A percentile compares a stretch with the other conserved stretches of the same genome.
Evolutionary conservation across 2,329 filamentous ascomycete species (phyloP).

Genomic region (Diaporthe aspalathi): DNA sequence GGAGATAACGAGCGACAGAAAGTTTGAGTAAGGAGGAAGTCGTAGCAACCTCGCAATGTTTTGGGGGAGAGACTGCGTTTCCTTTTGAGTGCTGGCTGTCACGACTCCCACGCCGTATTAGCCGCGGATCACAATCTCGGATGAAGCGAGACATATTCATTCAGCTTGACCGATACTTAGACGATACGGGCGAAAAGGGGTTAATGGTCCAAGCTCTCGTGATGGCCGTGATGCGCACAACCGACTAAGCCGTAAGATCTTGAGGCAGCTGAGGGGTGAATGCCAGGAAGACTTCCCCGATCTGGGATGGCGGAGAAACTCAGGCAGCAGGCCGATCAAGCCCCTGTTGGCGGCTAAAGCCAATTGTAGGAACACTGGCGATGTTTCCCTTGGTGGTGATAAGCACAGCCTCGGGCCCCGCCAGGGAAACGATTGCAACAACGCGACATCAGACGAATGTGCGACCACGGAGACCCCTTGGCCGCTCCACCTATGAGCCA

Average conservation of each 20-base stretch:
- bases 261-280: neutral
- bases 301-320: neutral
- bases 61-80: neutral
- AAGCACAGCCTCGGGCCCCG: slow-evolving; percentile 14
- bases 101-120: neutral
- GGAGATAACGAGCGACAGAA: neutral
- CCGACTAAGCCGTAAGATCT: neutral
- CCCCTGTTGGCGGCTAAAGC: neutral
- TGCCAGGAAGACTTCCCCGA: slow-evolving; percentile 20
- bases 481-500: slow-evolving; percentile 19
- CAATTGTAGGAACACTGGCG: slow-evolving; percentile 20
- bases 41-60: neutral
- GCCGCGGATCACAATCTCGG: slow-evolving; percentile 18
- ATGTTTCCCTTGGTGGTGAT: slow-evolving; percentile 9
- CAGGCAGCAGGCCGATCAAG: slow-evolving; percentile 2
- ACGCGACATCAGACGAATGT: slow-evolving; percentile 1
- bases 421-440: slow-evolving; percentile 16
- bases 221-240: slow-evolving; percentile 2
- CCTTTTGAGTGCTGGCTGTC: slow-evolving; percentile 17
- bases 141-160: slow-evolving; percentile 21
- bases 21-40: neutral
- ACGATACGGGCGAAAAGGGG: neutral
- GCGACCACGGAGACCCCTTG: slow-evolving; percentile 26
- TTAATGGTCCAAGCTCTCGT: slow-evolving; percentile 11
- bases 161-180: neutral